Conservation (phyloP, 148 eudicot species). For the Rhododendron kiyosumense region DNA sequence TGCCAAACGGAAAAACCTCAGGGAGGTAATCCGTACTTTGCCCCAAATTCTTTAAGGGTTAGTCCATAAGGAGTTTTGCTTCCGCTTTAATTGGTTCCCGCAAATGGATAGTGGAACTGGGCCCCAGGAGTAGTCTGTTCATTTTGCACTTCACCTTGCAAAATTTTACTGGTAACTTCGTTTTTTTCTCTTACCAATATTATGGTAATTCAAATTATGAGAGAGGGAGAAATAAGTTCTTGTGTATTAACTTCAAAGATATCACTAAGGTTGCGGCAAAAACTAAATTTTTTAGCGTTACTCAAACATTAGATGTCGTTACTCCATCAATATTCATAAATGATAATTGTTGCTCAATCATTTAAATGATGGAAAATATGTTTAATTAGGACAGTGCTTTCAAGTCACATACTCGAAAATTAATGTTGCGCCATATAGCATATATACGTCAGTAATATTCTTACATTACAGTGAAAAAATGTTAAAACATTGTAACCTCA, state of each 20-base stretch:
- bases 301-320: neutral
- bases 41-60: too few species aligned
- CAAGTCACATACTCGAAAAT: neutral
- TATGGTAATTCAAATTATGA: too few species aligned
- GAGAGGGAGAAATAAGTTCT: neutral
- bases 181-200: too few species aligned
- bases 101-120: too few species aligned
- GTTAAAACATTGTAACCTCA: too few species aligned
- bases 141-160: too few species aligned
- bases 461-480: neutral
- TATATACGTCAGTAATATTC: neutral
- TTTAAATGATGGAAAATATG: neutral
- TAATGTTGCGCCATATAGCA: neutral
- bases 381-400: neutral
- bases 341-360: neutral
- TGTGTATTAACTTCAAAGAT: neutral
- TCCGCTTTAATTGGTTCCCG: too few species aligned
- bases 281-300: neutral
- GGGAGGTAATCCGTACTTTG: too few species aligned
- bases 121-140: too few species aligned
- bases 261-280: neutral
- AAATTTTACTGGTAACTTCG: too few species aligned
- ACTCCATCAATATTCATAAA: neutral
- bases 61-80: too few species aligned
- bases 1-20: too few species aligned